Percentiles rank a stretch among this genome's conserved stretches.
phyloP scores from a whole-genome alignment of 371 early-diverging fungal genomes.

The Mortierella sp. region DNA sequence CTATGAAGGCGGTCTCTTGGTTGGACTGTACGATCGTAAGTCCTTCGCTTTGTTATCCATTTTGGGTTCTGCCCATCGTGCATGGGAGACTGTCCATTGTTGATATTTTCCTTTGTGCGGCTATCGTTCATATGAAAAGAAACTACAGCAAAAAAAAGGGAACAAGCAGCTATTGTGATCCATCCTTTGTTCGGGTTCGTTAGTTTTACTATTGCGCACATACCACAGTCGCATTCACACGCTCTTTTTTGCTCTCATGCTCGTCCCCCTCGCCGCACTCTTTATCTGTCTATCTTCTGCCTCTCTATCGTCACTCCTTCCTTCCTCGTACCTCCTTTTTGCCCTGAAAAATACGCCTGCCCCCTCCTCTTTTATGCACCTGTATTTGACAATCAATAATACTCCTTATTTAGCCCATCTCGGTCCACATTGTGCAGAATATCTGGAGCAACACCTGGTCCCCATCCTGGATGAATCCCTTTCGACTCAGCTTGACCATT shows the following conservation, averaged over 20 bases:
- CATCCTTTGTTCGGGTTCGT: too few relatives aligned
- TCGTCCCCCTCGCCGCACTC: too few relatives aligned
- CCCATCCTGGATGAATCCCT: slow-evolving; percentile 49
- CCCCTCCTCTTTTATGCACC: neutral
- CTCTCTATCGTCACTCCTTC: too few relatives aligned
- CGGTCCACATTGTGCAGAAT: slow-evolving; percentile 51
- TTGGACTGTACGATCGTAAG: slow-evolving; percentile 54
- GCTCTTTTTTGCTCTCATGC: too few relatives aligned
- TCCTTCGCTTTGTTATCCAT: neutral
- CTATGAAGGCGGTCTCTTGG: slow-evolving; percentile 47
- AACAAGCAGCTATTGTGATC: too few relatives aligned
- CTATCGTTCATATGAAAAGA: neutral
- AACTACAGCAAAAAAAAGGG: neutral
- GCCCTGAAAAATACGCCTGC: neutral
- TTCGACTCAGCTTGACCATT: slow-evolving; percentile 43
- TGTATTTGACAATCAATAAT: neutral
- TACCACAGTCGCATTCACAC: too few relatives aligned
- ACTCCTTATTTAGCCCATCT: slow-evolving; percentile 31
- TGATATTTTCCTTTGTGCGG: too few relatives aligned
- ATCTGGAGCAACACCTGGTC: slow-evolving; percentile 46
- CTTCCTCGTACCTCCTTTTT: neutral
- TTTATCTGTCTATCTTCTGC: too few relatives aligned
- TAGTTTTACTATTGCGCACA: too few relatives aligned
- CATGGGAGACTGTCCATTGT: too few relatives aligned
- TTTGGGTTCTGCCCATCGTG: too few relatives aligned